Conservation (phyloP, 129 eudicot species). For the Escallonia herrerae region DNA sequence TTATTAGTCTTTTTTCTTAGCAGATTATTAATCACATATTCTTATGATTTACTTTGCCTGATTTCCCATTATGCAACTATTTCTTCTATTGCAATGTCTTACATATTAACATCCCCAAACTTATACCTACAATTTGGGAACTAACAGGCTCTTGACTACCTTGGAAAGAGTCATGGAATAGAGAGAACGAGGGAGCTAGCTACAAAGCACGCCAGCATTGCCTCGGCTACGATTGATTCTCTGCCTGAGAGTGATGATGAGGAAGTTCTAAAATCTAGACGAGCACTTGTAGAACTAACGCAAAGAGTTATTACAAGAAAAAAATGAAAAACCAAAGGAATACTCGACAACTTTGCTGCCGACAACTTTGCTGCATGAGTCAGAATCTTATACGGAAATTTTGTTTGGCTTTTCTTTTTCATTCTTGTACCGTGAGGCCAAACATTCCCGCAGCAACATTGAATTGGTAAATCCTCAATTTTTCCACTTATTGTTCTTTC, state of each 20-base stretch:
- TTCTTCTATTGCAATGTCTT: too few relatives aligned
- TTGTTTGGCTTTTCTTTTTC: not conserved
- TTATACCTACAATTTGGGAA: not conserved
- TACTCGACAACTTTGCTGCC: too few relatives aligned
- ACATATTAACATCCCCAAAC: too few relatives aligned
- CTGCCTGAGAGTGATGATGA: constrained; percentile 67
- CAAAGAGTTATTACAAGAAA: constrained; percentile 71
- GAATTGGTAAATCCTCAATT: not conserved
- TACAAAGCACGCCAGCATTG: constrained; percentile 69
- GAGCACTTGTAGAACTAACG: constrained; percentile 69
- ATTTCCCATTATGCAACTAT: too few relatives aligned
- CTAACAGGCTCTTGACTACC: constrained; percentile 70
- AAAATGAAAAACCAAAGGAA: constrained; percentile 23
- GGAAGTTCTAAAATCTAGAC: constrained; percentile 60
- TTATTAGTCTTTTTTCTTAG: too few relatives aligned
- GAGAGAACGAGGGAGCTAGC: constrained; percentile 84
- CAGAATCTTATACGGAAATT: not conserved
- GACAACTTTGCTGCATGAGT: not conserved
- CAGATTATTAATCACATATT: too few relatives aligned
- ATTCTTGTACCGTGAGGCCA: constrained; percentile 5
- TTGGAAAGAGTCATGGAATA: constrained; percentile 66
- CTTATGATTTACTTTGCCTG: too few relatives aligned
- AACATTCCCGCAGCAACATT: constrained; percentile 2
- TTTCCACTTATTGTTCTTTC: not conserved
- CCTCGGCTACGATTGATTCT: constrained; percentile 59